These are phyloP conservation scores for Pelargonium cotyledonis DNA, from an alignment of 441 rosid species.

Conservation along the genomic window DNA sequence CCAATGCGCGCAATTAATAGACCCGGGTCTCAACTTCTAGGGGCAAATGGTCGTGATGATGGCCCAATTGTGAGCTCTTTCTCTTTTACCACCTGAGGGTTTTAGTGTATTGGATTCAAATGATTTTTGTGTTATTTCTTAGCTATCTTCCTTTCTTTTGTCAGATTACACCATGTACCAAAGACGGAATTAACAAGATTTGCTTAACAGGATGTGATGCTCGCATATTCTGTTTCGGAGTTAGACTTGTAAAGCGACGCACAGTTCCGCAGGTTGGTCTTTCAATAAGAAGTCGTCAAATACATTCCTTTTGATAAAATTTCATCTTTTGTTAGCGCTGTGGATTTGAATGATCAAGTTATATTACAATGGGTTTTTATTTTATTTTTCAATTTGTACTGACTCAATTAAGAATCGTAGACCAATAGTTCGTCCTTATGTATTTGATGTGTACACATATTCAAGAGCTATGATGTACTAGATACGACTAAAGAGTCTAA, in stretches of 20 bases:
- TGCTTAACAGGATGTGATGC: slow-evolving; percentile 63
- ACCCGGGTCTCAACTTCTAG: slow-evolving; percentile 84
- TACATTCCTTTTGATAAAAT: too few relatives aligned
- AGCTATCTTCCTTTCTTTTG: slow-evolving; percentile 20
- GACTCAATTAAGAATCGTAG: not conserved
- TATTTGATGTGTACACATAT: not conserved
- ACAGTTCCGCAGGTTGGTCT: slow-evolving; percentile 76
- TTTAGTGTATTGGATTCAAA: slow-evolving; percentile 5
- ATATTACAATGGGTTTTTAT: not conserved
- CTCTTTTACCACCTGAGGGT: slow-evolving; percentile 14
- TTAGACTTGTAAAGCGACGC: slow-evolving; percentile 80
- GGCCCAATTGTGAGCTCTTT: slow-evolving; percentile 74
- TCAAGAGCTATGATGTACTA: not conserved
- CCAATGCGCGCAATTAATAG: slow-evolving; percentile 72
- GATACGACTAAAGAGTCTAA: not conserved
- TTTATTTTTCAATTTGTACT: not conserved
- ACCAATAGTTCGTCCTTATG: not conserved
- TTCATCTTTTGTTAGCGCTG: not conserved
- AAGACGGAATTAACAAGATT: slow-evolving; percentile 83
- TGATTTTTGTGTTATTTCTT: not conserved
- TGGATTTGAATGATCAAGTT: not conserved
- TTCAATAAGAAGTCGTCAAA: not conserved
- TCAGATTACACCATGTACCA: slow-evolving; percentile 63
- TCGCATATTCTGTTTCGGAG: slow-evolving; percentile 84
- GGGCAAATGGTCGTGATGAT: slow-evolving; percentile 97